Evolutionary conservation across 176 grass and related monocot genomes (phyloP).

Genomic region (Hyparrhenia diplandra): DNA sequence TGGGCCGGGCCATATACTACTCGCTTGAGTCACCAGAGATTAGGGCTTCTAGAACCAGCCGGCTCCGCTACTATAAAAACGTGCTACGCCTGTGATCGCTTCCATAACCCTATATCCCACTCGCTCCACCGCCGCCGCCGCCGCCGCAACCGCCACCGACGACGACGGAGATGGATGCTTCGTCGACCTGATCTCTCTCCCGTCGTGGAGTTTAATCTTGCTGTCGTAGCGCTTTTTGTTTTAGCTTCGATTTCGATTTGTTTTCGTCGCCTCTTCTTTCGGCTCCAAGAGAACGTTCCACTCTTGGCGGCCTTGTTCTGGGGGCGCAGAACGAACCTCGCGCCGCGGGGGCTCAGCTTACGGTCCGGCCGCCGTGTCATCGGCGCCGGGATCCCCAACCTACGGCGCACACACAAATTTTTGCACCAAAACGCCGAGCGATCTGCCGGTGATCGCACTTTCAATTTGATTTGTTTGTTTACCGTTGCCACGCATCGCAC

Average conservation of each 20-base stretch:
- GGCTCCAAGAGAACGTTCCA: constrained; percentile 42
- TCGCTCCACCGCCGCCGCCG: not conserved
- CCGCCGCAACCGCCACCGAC: not conserved
- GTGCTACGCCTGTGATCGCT: not conserved
- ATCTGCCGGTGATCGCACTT: not conserved
- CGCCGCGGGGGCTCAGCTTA: not conserved
- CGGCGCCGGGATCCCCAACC: not conserved
- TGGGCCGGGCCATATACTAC: not conserved
- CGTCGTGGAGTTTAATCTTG: not conserved
- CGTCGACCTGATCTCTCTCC: not conserved
- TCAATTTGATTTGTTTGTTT: not conserved
- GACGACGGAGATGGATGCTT: not conserved
- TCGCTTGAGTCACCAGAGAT: fast-evolving
- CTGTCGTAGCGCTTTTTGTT: not conserved
- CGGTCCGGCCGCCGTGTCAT: not conserved
- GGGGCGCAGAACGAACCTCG: constrained; percentile 30
- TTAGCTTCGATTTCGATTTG: not conserved
- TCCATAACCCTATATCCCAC: not conserved
- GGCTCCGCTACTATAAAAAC: constrained; percentile 17
- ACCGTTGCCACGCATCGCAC: not conserved
- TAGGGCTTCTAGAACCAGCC: not conserved
- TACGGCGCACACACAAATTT: not conserved
- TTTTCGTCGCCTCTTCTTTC: constrained; percentile 35
- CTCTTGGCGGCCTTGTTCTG: constrained; percentile 56
- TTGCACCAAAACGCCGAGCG: not conserved